Evolutionary conservation across 306 rosid genomes (phyloP).

Genomic region (Cyclanthera cordifolia): DNA sequence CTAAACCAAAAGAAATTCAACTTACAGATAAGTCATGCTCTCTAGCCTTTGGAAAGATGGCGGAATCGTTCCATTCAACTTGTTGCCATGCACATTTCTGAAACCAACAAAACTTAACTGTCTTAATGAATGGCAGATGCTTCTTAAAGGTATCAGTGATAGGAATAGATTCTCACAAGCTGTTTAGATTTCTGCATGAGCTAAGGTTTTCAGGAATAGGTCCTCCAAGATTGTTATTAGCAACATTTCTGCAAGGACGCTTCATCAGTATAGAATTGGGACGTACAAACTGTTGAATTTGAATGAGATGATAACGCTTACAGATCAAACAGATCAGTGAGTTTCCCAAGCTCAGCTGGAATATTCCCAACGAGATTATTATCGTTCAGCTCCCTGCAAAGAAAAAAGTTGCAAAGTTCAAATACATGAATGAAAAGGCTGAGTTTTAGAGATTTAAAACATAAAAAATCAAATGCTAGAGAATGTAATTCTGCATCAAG

Average conservation of each 20-base stretch:
- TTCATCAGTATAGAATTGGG: constrained; percentile 4
- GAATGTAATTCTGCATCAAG: background rate
- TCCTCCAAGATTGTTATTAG: constrained; percentile 78
- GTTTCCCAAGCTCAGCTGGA: constrained; percentile 96
- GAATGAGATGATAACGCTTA: constrained; percentile 29
- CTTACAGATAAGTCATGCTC: constrained; percentile 95
- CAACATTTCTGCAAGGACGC: constrained; percentile 52
- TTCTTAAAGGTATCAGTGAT: background rate
- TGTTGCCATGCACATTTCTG: constrained; percentile 76
- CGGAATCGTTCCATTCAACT: constrained; percentile 72
- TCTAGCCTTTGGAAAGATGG: constrained; percentile 65
- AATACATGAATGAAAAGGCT: background rate
- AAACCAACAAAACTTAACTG: constrained; percentile 7
- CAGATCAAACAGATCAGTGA: constrained; percentile 76
- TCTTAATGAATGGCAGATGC: background rate
- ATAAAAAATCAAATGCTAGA: background rate
- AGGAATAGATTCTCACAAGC: constrained; percentile 55
- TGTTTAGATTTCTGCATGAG: constrained; percentile 84
- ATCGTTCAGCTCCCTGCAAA: constrained; percentile 69
- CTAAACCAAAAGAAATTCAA: constrained; percentile 6
- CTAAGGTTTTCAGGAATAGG: constrained; percentile 67
- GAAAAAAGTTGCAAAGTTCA: background rate
- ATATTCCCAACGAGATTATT: constrained; percentile 63
- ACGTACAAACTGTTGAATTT: background rate
- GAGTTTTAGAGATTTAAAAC: background rate